Conservation (phyloP, 768 basidiomycete genomes). For the Boletus tomentosulus region DNA sequence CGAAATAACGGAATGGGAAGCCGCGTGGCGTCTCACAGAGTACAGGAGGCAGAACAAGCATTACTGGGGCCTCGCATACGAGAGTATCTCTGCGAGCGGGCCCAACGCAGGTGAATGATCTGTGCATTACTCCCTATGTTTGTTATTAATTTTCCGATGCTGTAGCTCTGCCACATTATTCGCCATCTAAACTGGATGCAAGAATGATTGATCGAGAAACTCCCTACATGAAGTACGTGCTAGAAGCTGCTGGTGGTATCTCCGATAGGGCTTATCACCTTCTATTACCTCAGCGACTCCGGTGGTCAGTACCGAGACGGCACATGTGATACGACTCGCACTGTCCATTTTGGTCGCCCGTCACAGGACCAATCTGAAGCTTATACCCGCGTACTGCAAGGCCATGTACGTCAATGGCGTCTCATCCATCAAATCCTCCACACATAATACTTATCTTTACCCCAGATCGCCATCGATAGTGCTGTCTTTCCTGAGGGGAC, state of each 20-base stretch:
- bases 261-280: slow-evolving; percentile 11
- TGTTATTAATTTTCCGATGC: background rate
- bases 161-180: slow-evolving; percentile 87
- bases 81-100: slow-evolving; percentile 86
- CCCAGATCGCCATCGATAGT: slow-evolving; percentile 84
- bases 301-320: slow-evolving; percentile 90
- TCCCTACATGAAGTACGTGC: slow-evolving; percentile 83
- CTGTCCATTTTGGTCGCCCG: slow-evolving; percentile 83
- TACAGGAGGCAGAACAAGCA: slow-evolving; percentile 66
- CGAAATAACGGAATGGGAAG: slow-evolving; percentile 89
- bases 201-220: slow-evolving; percentile 68
- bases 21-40: slow-evolving; percentile 77
- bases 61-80: slow-evolving; percentile 84
- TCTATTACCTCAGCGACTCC: slow-evolving; percentile 62
- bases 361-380: slow-evolving; percentile 85
- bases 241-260: slow-evolving; percentile 6
- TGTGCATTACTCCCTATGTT: background rate
- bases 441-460: slow-evolving; percentile 16
- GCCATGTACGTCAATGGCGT: slow-evolving; percentile 65
- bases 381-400: slow-evolving; percentile 92
- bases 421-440: slow-evolving; percentile 14
- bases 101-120: slow-evolving; percentile 66
- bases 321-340: slow-evolving; percentile 82
- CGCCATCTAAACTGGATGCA: slow-evolving; percentile 66
- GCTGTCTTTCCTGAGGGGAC: slow-evolving; percentile 91